Evolutionary conservation across 2,329 filamentous ascomycete species (phyloP).

Genomic region (Ceratocystis albifundus): DNA sequence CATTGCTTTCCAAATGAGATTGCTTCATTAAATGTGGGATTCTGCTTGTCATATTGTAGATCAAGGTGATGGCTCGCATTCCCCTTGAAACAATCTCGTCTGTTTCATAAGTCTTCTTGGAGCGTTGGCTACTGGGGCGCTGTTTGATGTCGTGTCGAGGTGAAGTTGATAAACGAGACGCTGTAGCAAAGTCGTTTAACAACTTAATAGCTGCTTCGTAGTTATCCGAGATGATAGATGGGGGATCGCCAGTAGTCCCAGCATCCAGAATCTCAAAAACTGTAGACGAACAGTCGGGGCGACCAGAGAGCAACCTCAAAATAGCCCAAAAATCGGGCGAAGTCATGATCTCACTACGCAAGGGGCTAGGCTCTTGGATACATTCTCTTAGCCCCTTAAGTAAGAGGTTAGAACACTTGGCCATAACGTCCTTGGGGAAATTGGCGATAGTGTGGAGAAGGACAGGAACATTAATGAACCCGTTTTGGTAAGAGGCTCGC

Average conservation of each 20-base stretch:
- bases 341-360: conserved; percentile 86
- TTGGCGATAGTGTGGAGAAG: conserved; percentile 84
- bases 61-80: conserved; percentile 66
- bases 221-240: conserved; percentile 86
- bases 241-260: conserved; percentile 59
- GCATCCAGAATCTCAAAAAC: conserved; percentile 83
- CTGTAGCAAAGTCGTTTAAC: conserved; percentile 79
- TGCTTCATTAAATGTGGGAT: conserved; percentile 83
- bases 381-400: conserved; percentile 70
- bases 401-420: conserved; percentile 62
- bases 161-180: conserved; percentile 28
- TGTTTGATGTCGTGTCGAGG: conserved; percentile 13
- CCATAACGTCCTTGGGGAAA: conserved; percentile 65
- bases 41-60: conserved; percentile 69
- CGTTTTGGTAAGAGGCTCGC: conserved; percentile 75
- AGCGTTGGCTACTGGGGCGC: conserved; percentile 5
- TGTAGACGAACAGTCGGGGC: conserved; percentile 57
- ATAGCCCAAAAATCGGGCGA: conserved; percentile 97
- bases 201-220: conserved; percentile 79
- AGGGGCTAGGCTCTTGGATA: conserved; percentile 61
- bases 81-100: conserved; percentile 40
- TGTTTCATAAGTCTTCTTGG: conserved; percentile 5
- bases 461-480: conserved; percentile 84
- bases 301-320: conserved; percentile 59
- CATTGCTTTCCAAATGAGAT: conserved; percentile 77